Base-by-base conservation (phyloP, 2,329 filamentous ascomycete species). In the Pseudopithomyces maydicus region DNA sequence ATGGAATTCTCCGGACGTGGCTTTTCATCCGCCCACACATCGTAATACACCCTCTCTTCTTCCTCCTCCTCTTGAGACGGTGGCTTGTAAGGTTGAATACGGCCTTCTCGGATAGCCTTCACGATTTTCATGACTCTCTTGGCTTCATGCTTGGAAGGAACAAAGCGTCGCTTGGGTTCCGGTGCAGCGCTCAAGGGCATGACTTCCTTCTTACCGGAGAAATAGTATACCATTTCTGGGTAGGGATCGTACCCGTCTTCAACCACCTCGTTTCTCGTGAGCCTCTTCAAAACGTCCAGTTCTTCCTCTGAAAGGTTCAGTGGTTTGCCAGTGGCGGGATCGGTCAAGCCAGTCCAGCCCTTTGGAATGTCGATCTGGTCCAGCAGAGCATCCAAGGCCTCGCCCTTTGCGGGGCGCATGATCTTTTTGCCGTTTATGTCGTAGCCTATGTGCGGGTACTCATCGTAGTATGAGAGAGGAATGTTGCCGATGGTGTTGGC, bases 341-440 rank as follows among this genome's bases (percentile, higher is more conserved):
- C 95, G 8, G 92, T 97, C 63, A 98, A 81, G 55, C 94, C 95
- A 52, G 95, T 99, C 92, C 93, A 99, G 63, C 94, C 95, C 82
- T 97, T 92, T 14, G 95, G 95, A 35, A 99, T 83, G 72, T 99
- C 95, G 69, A 99, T 99, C 77, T 91, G 97, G 70, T 99, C 94
- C 10, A 99, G 83, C 42, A 99, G 83, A 12, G 92, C 92, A 81
- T 99, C 95, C 32, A 99, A 81, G 35, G 95, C 95, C 74, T 97
- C 90, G 51, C 94, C 94, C 66, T 92, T 94, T 3, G 96, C 95
- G 6, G 95, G 95, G 51, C 95, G 90, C 88, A 97, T 91, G 63
- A 99, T 97, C 77, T 91, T 96, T 84, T 96, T 97, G 76, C 95
- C 95, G 76, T 99, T 96, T 80, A 99, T 98, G 70, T 97, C 91